Evolutionary conservation across 768 basidiomycete genomes (phyloP).

Genomic region (Tulasnella sp.): DNA sequence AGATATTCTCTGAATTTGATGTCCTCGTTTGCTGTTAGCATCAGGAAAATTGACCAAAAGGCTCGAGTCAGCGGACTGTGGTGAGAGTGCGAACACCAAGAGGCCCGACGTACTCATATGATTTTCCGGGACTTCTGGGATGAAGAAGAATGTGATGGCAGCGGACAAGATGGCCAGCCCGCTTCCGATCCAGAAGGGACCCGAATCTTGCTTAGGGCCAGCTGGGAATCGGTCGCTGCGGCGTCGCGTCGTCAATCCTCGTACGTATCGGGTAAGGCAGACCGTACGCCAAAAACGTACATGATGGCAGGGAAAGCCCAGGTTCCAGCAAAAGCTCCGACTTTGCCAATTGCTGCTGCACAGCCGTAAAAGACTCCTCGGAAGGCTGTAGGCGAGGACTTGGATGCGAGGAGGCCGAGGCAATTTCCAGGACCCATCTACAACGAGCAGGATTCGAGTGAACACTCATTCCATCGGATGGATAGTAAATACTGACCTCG

Average conservation of each 20-base stretch:
- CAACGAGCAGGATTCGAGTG: background rate
- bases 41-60: background rate
- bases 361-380: slow-evolving; percentile 83
- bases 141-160: slow-evolving; percentile 63
- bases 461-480: background rate
- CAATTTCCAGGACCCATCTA: slow-evolving; percentile 75
- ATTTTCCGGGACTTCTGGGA: slow-evolving; percentile 69
- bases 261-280: background rate
- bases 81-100: slow-evolving; percentile 10
- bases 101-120: slow-evolving; percentile 33
- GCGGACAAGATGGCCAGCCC: slow-evolving; percentile 80
- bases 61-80: background rate
- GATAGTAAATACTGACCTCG: slow-evolving; percentile 42
- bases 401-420: slow-evolving; percentile 79
- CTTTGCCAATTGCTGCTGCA: slow-evolving; percentile 47
- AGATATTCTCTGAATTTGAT: slow-evolving; percentile 79
- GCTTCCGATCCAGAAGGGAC: slow-evolving; percentile 85
- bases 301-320: slow-evolving; percentile 31
- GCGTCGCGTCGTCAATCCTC: background rate
- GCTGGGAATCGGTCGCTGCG: slow-evolving; percentile 16
- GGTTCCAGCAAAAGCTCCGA: slow-evolving; percentile 74
- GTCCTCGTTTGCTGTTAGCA: slow-evolving; percentile 2
- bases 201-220: slow-evolving; percentile 60
- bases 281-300: background rate
- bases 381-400: slow-evolving; percentile 78